Percentiles rank a stretch among this genome's conserved stretches.
phyloP scores from a whole-genome alignment of 805 yeast species.

The Candida wancherniae region DNA sequence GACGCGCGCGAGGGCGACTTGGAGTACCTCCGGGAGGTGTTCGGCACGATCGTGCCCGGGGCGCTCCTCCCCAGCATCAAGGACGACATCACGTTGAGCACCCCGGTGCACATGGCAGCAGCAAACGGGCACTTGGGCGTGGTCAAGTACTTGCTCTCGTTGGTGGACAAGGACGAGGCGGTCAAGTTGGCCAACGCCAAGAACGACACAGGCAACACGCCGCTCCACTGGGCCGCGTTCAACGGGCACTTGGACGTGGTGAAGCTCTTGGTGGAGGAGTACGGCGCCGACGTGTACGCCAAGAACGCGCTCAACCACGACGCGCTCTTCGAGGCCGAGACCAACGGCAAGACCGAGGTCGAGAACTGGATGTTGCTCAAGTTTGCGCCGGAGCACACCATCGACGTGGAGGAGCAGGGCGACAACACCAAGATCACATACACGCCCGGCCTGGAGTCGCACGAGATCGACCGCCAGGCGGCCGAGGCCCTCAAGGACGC shows the following conservation, averaged over 20 bases:
- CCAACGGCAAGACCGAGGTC: constrained; percentile 65
- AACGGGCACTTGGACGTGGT: constrained; percentile 80
- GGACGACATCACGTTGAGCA: constrained; percentile 62
- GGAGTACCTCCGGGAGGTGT: constrained; percentile 65
- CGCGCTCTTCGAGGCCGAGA: constrained; percentile 84
- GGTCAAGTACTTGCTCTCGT: constrained; percentile 52
- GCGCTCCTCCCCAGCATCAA: constrained; percentile 39
- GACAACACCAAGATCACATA: constrained; percentile 41
- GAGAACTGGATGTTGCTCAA: constrained; percentile 72
- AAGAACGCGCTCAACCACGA: constrained; percentile 78
- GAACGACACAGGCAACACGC: constrained; percentile 87
- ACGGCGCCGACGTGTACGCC: constrained; percentile 73
- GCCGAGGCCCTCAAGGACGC: constrained; percentile 21
- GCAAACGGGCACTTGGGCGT: constrained; percentile 86
- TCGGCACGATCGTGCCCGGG: constrained; percentile 50
- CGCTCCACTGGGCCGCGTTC: constrained; percentile 93
- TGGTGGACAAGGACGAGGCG: constrained; percentile 44
- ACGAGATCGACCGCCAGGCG: constrained; percentile 36
- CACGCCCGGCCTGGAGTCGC: constrained; percentile 40
- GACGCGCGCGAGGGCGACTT: constrained; percentile 89
- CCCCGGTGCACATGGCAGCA: constrained; percentile 91
- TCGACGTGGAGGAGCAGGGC: constrained; percentile 39
- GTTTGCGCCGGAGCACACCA: constrained; percentile 60
- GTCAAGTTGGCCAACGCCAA: constrained; percentile 24
- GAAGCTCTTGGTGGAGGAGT: constrained; percentile 63